Percentiles rank a stretch among this genome's conserved stretches.
These are phyloP conservation scores for Coemansia sp. DNA, from an alignment of 192 early-diverging fungal genomes.

Conservation along the genomic window DNA sequence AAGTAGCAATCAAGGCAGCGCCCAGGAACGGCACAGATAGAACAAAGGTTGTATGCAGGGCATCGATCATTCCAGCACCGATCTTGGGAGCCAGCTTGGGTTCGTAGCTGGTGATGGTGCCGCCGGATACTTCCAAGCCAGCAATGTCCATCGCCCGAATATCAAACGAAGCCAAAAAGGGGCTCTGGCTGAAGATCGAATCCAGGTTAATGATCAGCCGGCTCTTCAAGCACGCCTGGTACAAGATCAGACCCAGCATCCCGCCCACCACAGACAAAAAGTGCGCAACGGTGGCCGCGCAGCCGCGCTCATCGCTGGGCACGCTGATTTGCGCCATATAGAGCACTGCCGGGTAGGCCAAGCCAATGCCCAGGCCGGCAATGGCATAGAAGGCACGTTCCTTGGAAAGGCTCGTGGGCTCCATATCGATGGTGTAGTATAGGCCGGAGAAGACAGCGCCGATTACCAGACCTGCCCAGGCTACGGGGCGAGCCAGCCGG, in stretches of 20 bases:
- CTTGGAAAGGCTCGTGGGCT: slow-evolving; percentile 17
- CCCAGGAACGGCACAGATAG: slow-evolving; percentile 43
- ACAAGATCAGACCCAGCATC: slow-evolving; percentile 49
- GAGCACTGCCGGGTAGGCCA: slow-evolving; percentile 30
- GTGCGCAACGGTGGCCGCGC: slow-evolving; percentile 38
- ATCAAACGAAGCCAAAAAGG: slow-evolving; percentile 26
- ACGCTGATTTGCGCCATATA: slow-evolving; percentile 42
- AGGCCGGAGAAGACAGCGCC: slow-evolving; percentile 37
- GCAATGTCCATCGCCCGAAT: slow-evolving; percentile 46
- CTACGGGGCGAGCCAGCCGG: slow-evolving; percentile 24
- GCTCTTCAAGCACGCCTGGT: slow-evolving; percentile 51
- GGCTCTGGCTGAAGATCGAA: slow-evolving; percentile 25
- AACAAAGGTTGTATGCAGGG: slow-evolving; percentile 37
- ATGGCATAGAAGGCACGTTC: slow-evolving; percentile 42
- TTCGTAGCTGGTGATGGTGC: slow-evolving; percentile 23
- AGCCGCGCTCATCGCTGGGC: slow-evolving; percentile 26
- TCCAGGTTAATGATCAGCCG: slow-evolving; percentile 31
- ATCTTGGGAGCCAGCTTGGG: slow-evolving; percentile 21
- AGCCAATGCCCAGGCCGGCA: slow-evolving; percentile 36
- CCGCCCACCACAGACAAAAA: slow-evolving; percentile 50
- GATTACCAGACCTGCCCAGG: slow-evolving; percentile 32
- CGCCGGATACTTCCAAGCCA: slow-evolving; percentile 29
- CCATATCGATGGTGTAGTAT: slow-evolving; percentile 35
- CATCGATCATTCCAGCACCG: slow-evolving; percentile 26
- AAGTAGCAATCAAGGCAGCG: slow-evolving; percentile 28